These are phyloP conservation scores for Oxytropis ochrocephala DNA, from an alignment of 306 rosid genomes.

Conservation along the genomic window DNA sequence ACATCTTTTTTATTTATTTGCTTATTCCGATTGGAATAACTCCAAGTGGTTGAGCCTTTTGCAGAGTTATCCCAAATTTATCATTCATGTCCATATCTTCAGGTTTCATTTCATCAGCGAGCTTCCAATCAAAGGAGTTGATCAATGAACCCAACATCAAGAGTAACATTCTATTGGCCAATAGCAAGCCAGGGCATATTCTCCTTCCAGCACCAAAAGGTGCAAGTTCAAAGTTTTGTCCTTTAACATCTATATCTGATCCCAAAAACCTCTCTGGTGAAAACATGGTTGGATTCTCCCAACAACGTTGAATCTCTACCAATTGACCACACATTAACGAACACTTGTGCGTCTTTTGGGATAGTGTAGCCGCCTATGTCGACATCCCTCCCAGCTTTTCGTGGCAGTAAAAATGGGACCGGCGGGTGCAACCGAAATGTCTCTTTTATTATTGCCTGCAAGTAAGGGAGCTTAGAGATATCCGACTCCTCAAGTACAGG, in stretches of 20 bases:
- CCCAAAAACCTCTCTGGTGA: constrained; percentile 18
- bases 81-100: constrained; percentile 12
- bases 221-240: constrained; percentile 11
- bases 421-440: constrained; percentile 18
- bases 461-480: background rate
- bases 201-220: constrained; percentile 17
- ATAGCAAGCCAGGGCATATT: background rate
- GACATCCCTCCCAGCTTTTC: constrained; percentile 18
- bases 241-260: constrained; percentile 14
- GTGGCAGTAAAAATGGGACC: constrained; percentile 18
- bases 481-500: constrained; percentile 5
- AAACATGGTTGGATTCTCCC: constrained; percentile 15
- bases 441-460: constrained; percentile 14
- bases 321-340: constrained; percentile 21
- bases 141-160: constrained; percentile 15
- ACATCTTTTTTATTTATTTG: background rate
- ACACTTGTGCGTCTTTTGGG: constrained; percentile 18
- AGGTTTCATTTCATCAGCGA: background rate
- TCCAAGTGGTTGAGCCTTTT: constrained; percentile 11
- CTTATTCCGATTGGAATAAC: background rate
- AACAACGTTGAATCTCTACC: constrained; percentile 4
- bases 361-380: constrained; percentile 6
- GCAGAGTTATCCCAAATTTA: constrained; percentile 20
- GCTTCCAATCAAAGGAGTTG: constrained; percentile 29
- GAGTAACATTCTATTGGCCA: constrained; percentile 21